These are phyloP conservation scores for Citrus hindsii DNA, from an alignment of 345 rosid genomes.

Conservation along the genomic window DNA sequence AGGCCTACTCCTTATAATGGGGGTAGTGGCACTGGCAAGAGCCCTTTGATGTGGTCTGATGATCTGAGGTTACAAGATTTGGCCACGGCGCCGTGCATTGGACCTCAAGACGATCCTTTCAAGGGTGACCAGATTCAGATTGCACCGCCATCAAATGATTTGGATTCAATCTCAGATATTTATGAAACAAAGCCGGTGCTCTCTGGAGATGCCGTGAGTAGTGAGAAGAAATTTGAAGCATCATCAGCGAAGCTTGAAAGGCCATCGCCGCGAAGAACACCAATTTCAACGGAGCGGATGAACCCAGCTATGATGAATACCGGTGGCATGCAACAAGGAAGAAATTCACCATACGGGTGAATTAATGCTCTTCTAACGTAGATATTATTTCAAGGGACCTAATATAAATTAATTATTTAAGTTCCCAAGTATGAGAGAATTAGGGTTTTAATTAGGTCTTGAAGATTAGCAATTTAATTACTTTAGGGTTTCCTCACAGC, in stretches of 20 bases:
- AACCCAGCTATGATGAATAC: conserved; percentile 45
- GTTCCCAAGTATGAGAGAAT: conserved; percentile 6
- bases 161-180: conserved; percentile 69
- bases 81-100: conserved; percentile 33
- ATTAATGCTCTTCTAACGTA: background rate
- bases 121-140: conserved; percentile 46
- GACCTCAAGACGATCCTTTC: conserved; percentile 39
- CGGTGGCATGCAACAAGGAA: conserved; percentile 48
- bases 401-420: conserved; percentile 10
- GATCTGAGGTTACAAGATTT: conserved; percentile 60
- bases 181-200: conserved; percentile 69
- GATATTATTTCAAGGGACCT: conserved; percentile 5
- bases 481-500: conserved; percentile 10
- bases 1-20: conserved; percentile 46
- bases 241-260: conserved; percentile 47
- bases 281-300: conserved; percentile 44
- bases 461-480: conserved; percentile 17
- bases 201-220: conserved; percentile 45
- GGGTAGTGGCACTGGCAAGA: conserved; percentile 67
- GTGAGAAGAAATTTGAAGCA: conserved; percentile 43
- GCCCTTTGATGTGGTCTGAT: conserved; percentile 79
- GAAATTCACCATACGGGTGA: conserved; percentile 63
- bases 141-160: conserved; percentile 42
- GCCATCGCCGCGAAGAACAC: conserved; percentile 67
- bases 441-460: conserved; percentile 22